A percentile compares a stretch with the other conserved stretches of the same genome.
phyloP scores from a whole-genome alignment of 78 protist genomes.

The Dictyostelium brefeldianum region DNA sequence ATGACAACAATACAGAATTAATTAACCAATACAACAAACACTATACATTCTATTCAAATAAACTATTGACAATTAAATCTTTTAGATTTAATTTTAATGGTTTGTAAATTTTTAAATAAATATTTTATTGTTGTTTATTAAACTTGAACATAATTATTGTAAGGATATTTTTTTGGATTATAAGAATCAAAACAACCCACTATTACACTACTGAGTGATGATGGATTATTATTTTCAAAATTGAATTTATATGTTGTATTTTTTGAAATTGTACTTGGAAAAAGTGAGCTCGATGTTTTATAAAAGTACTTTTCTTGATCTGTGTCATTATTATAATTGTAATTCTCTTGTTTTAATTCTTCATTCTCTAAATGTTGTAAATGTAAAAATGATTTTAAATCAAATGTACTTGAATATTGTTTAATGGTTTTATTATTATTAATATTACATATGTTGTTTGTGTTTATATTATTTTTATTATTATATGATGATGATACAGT shows the following conservation, averaged over 20 bases:
- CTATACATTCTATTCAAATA: too few species aligned
- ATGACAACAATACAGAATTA: too few species aligned
- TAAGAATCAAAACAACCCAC: constrained; percentile 3
- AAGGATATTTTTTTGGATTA: not conserved
- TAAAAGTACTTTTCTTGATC: not conserved
- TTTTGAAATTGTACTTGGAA: constrained; percentile 5
- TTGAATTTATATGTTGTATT: not conserved
- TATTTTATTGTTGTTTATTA: too few species aligned
- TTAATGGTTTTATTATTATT: not conserved
- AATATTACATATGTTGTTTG: too few species aligned
- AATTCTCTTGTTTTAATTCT: not conserved
- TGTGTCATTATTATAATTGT: not conserved
- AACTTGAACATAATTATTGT: not conserved
- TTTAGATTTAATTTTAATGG: too few species aligned
- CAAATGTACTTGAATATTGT: not conserved
- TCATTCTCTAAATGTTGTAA: not conserved
- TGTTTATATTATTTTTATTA: not conserved
- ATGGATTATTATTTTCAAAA: constrained; percentile 2
- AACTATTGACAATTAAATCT: too few species aligned
- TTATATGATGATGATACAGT: not conserved
- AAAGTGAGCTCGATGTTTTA: not conserved
- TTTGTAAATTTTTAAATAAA: too few species aligned
- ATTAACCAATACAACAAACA: too few species aligned
- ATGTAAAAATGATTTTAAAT: not conserved
- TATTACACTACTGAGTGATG: not conserved